Evolutionary conservation across 208 protist genomes (phyloP).

Genomic region (Acanthamoeba lenticulata): DNA sequence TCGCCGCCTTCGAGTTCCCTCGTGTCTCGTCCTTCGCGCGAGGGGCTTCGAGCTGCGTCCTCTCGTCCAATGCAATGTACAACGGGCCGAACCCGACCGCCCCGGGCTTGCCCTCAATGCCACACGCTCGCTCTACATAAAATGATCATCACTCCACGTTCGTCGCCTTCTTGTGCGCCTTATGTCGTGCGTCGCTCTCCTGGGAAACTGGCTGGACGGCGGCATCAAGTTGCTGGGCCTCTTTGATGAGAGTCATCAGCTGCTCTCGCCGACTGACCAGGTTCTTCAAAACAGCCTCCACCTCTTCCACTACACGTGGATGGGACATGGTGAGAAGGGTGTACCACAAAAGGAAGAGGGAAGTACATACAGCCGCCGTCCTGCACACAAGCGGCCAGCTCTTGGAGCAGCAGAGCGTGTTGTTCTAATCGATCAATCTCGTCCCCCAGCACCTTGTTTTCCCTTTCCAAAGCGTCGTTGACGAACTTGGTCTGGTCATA

Average conservation of each 20-base stretch:
- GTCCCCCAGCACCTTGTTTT: not conserved
- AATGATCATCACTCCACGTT: not conserved
- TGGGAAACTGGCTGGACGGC: not conserved
- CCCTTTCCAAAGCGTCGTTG: constrained; percentile 5
- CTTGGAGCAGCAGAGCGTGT: not conserved
- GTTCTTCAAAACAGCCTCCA: not conserved
- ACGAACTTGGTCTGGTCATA: constrained; percentile 18
- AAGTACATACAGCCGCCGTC: not conserved
- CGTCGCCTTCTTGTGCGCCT: not conserved
- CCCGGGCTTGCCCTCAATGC: too few species aligned
- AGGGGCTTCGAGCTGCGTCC: too few species aligned
- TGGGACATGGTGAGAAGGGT: not conserved
- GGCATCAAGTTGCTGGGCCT: not conserved
- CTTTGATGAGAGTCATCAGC: constrained; percentile 23
- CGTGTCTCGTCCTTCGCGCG: too few species aligned
- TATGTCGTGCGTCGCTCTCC: not conserved
- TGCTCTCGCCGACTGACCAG: constrained; percentile 26
- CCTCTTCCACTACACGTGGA: not conserved
- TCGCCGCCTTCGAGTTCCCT: too few species aligned
- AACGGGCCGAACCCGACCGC: too few species aligned
- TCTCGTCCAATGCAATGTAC: too few species aligned
- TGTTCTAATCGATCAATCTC: constrained; percentile 39
- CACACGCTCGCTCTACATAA: not conserved
- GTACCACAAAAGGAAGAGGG: not conserved
- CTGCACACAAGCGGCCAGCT: not conserved